phyloP scores from a whole-genome alignment of 2,329 filamentous ascomycete species.

The Microdochium paspali region DNA sequence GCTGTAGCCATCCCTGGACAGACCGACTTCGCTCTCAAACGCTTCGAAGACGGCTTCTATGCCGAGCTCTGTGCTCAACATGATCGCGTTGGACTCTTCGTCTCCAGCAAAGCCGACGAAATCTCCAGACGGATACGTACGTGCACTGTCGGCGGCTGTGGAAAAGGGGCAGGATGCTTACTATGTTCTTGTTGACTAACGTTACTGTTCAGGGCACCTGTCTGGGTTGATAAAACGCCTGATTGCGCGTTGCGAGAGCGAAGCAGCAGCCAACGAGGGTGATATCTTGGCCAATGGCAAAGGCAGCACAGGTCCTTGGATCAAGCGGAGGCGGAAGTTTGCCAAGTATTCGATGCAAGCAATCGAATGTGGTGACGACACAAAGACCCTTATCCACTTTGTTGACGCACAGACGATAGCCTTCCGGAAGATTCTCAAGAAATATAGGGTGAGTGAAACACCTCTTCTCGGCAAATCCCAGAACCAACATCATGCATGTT shows the following conservation, averaged over 20 bases:
- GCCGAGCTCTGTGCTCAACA: conserved; percentile 64
- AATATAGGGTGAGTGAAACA: conserved; percentile 52
- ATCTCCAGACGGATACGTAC: conserved; percentile 60
- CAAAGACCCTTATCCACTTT: conserved; percentile 62
- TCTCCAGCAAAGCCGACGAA: conserved; percentile 71
- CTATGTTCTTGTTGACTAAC: neutral
- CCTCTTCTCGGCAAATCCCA: neutral
- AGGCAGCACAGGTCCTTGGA: conserved; percentile 21
- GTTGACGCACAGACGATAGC: conserved; percentile 64
- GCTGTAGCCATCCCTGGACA: conserved; percentile 68
- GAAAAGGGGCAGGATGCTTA: too few species aligned
- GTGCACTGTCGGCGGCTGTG: too few species aligned
- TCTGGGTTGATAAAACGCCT: conserved; percentile 36
- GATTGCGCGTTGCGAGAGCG: conserved; percentile 25
- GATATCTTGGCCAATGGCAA: conserved; percentile 10
- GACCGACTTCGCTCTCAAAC: conserved; percentile 44
- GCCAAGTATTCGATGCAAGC: conserved; percentile 43
- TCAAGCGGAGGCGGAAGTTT: conserved; percentile 41
- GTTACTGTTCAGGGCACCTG: conserved; percentile 31
- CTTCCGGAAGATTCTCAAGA: conserved; percentile 77
- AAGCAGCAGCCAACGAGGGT: neutral
- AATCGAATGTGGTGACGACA: conserved; percentile 58
- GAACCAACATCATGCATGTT: conserved; percentile 3
- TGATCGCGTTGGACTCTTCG: conserved; percentile 68
- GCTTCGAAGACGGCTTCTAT: conserved; percentile 66